phyloP scores from a whole-genome alignment of 805 yeast genomes.

The Metschnikowia shivogae region DNA sequence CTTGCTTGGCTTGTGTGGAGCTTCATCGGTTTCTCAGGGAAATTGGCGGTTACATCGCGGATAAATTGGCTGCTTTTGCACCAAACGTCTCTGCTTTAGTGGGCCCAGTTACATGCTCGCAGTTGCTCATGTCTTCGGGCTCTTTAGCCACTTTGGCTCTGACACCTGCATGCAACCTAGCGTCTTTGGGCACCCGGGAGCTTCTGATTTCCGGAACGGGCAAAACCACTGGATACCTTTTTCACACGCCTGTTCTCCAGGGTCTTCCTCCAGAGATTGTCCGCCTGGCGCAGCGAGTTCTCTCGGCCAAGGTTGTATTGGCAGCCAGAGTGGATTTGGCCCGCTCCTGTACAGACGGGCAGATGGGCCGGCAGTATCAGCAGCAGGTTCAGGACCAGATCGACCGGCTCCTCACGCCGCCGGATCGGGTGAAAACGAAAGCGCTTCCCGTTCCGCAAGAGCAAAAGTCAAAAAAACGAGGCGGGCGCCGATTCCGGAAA shows the following conservation, averaged over 20 bases:
- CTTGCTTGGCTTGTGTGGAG: conserved; percentile 46
- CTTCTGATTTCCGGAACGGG: conserved; percentile 36
- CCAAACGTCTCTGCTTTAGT: conserved; percentile 76
- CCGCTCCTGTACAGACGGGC: conserved; percentile 38
- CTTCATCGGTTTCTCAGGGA: conserved; percentile 40
- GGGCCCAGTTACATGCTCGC: conserved; percentile 71
- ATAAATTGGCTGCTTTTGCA: conserved; percentile 56
- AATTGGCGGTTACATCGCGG: conserved; percentile 53
- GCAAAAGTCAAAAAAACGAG: conserved; percentile 73
- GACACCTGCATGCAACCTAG: conserved; percentile 80
- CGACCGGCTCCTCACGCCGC: conserved; percentile 73
- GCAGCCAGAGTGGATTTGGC: conserved; percentile 80
- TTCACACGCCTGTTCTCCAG: conserved; percentile 55
- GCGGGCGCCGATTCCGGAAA: conserved; percentile 77
- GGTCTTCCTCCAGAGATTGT: conserved; percentile 54
- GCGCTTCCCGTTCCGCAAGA: conserved; percentile 76
- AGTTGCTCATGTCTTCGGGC: conserved; percentile 63
- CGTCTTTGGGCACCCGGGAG: conserved; percentile 63
- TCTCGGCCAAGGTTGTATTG: conserved; percentile 73
- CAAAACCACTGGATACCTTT: conserved; percentile 68
- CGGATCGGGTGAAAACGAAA: conserved; percentile 55
- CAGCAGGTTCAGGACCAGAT: conserved; percentile 59
- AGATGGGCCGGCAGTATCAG: conserved; percentile 55
- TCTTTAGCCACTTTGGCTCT: conserved; percentile 61
- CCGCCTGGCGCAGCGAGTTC: conserved; percentile 69